Evolutionary conservation across 208 protist genomes (phyloP).

Genomic region (Acanthamoeba royreba): DNA sequence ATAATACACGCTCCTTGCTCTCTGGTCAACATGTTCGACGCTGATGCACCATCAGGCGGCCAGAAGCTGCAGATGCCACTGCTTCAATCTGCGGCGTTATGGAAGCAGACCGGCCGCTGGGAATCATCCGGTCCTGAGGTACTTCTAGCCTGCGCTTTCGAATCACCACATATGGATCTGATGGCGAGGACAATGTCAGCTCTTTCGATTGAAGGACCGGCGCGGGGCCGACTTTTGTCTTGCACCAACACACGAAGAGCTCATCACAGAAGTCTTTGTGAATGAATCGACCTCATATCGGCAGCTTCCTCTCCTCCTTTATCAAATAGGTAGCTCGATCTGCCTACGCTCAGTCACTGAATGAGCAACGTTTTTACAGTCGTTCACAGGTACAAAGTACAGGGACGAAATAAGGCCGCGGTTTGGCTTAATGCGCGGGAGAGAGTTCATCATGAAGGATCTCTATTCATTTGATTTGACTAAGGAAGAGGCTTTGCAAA

Average conservation of each 20-base stretch:
- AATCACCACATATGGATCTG: too few species aligned
- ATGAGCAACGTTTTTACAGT: too few species aligned
- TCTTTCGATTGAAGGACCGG: conserved; percentile 65
- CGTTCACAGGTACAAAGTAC: conserved; percentile 71
- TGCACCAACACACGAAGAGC: conserved; percentile 72
- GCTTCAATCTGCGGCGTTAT: conserved; percentile 44
- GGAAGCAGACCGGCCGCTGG: conserved; percentile 64
- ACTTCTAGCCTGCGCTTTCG: not conserved
- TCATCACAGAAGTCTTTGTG: conserved; percentile 48
- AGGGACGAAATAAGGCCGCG: conserved; percentile 74
- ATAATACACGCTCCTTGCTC: not conserved
- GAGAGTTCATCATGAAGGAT: conserved; percentile 81
- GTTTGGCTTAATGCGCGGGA: conserved; percentile 67
- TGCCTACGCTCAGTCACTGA: too few species aligned
- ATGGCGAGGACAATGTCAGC: too few species aligned
- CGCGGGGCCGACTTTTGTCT: conserved; percentile 60
- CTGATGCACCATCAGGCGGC: too few species aligned
- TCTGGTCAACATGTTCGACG: not conserved
- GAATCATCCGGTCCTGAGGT: conserved; percentile 47
- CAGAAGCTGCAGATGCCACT: conserved; percentile 66
- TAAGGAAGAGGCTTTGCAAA: not conserved
- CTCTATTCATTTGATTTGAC: conserved; percentile 75
- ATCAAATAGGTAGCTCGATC: conserved; percentile 77
- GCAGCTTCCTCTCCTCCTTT: conserved; percentile 66
- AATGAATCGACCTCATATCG: not conserved